Conservation (phyloP, 805 yeast species). For the Cyberlindnera veronae region DNA sequence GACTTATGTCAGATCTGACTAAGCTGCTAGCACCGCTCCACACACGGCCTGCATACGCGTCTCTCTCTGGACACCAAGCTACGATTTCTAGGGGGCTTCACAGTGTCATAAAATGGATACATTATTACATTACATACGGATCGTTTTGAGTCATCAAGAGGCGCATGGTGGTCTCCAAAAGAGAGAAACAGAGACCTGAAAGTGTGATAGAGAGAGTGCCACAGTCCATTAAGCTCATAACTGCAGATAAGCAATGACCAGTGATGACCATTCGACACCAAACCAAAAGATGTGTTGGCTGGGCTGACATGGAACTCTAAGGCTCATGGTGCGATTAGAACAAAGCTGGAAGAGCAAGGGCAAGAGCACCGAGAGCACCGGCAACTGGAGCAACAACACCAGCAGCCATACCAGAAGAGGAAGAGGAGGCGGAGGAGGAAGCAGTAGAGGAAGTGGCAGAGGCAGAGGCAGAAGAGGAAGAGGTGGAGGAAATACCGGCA, state of each 20-base stretch:
- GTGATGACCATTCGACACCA: background rate
- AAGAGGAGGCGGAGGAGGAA: slow-evolving; percentile 6
- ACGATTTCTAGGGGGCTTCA: too few species aligned
- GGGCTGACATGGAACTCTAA: background rate
- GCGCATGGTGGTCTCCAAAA: too few species aligned
- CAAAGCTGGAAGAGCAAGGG: slow-evolving; percentile 21
- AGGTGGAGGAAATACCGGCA: slow-evolving; percentile 18
- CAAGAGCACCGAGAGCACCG: slow-evolving; percentile 23
- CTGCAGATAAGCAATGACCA: too few species aligned
- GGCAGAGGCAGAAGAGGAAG: slow-evolving; percentile 16
- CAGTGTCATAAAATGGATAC: too few species aligned
- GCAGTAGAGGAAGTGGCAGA: slow-evolving; percentile 13
- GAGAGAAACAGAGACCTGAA: too few species aligned
- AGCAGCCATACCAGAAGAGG: slow-evolving; percentile 18
- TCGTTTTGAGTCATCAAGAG: too few species aligned
- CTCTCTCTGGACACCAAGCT: too few species aligned
- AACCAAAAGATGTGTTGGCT: background rate
- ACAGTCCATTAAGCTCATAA: too few species aligned
- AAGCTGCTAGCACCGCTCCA: background rate
- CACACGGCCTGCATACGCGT: background rate
- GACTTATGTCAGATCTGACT: background rate
- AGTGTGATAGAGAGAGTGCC: too few species aligned
- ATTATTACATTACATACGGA: too few species aligned
- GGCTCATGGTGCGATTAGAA: slow-evolving; percentile 6
- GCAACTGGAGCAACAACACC: slow-evolving; percentile 19